These are phyloP conservation scores for Claviceps paspali DNA, from an alignment of 2,329 filamentous ascomycete species.

Conservation along the genomic window DNA sequence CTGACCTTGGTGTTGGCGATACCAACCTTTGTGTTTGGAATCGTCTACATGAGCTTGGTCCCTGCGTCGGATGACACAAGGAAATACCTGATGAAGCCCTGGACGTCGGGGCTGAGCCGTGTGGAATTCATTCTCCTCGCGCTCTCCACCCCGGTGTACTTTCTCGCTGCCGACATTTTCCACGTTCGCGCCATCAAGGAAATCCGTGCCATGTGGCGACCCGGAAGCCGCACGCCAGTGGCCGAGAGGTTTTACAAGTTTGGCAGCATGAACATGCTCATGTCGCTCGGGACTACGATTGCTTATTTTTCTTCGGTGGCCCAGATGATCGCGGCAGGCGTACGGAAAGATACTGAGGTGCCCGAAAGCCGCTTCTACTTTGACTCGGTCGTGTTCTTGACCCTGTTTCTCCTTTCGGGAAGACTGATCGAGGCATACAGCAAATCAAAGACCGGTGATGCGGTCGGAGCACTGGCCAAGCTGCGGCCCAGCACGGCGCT, in stretches of 20 bases:
- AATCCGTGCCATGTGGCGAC: constrained; percentile 61
- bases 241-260: constrained; percentile 75
- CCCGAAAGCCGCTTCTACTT: constrained; percentile 55
- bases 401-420: constrained; percentile 65
- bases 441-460: constrained; percentile 80
- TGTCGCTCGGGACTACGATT: constrained; percentile 75
- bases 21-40: constrained; percentile 74
- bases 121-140: constrained; percentile 68
- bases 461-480: constrained; percentile 63
- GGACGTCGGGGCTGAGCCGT: constrained; percentile 58
- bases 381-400: constrained; percentile 84
- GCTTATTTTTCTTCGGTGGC: constrained; percentile 74
- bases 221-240: constrained; percentile 56
- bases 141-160: constrained; percentile 73
- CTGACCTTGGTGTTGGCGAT: constrained; percentile 57
- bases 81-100: constrained; percentile 53
- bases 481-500: constrained; percentile 64
- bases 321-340: constrained; percentile 53
- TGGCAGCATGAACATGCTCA: constrained; percentile 91
- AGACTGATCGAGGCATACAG: constrained; percentile 77
- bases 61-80: constrained; percentile 39
- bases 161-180: constrained; percentile 75
- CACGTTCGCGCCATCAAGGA: constrained; percentile 69
- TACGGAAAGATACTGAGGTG: constrained; percentile 22
- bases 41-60: constrained; percentile 81